Evolutionary conservation across 345 rosid genomes (phyloP).

Genomic region (Odontarrhena argentea): DNA sequence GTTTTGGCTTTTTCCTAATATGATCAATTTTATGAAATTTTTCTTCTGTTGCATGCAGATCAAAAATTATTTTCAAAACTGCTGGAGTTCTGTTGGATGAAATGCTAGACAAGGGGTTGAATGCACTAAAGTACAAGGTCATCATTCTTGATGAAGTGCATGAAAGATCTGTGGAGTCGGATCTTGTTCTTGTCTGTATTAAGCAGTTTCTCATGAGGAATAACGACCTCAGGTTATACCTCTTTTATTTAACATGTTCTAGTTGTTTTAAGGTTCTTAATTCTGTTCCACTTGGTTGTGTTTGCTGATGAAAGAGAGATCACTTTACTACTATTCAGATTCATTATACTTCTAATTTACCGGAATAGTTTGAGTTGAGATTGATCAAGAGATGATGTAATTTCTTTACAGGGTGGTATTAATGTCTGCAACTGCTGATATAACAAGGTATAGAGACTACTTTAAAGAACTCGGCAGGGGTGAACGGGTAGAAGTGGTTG

Average conservation of each 20-base stretch:
- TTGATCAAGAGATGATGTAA: slow-evolving; percentile 15
- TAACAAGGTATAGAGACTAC: slow-evolving; percentile 75
- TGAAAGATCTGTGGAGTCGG: slow-evolving; percentile 97
- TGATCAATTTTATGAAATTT: not conserved
- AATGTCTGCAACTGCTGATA: slow-evolving; percentile 99
- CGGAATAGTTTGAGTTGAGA: not conserved
- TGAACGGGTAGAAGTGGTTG: slow-evolving; percentile 93
- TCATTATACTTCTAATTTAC: not conserved
- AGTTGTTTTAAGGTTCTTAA: not conserved
- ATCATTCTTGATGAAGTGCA: slow-evolving; percentile 98
- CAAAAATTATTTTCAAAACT: slow-evolving; percentile 88
- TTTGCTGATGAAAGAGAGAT: slow-evolving; percentile 16
- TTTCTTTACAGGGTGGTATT: slow-evolving; percentile 69
- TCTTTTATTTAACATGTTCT: not conserved
- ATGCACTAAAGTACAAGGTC: slow-evolving; percentile 84
- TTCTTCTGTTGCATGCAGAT: slow-evolving; percentile 47
- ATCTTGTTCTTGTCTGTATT: slow-evolving; percentile 84
- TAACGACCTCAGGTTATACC: slow-evolving; percentile 65
- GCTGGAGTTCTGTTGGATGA: slow-evolving; percentile 96
- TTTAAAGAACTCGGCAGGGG: slow-evolving; percentile 85
- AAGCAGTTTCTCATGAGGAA: slow-evolving; percentile 84
- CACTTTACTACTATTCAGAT: not conserved
- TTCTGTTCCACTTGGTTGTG: slow-evolving; percentile 1
- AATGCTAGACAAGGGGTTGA: slow-evolving; percentile 80
- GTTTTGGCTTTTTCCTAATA: not conserved